These are phyloP conservation scores for Rhodotorula sp. DNA, from an alignment of 1,284 basidiomycete species.

Conservation along the genomic window DNA sequence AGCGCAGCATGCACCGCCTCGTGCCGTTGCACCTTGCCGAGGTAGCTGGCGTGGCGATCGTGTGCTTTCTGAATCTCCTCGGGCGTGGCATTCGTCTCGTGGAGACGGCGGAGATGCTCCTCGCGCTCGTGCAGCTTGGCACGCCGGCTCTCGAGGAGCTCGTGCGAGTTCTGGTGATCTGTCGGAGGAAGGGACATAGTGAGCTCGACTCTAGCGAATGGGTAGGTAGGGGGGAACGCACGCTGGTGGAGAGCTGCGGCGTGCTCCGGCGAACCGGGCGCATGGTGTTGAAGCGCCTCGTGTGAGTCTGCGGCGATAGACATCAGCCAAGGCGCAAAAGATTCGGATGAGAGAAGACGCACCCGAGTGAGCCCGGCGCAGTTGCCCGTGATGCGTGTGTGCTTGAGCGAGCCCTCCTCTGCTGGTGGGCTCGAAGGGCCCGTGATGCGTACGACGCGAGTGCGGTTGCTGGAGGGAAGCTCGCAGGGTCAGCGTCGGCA, in stretches of 20 bases:
- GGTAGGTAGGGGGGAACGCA: background rate
- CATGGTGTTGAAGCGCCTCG: background rate
- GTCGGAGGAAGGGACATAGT: background rate
- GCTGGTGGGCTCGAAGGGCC: too few relatives aligned
- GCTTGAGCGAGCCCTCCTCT: too few relatives aligned
- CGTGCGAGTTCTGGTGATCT: background rate
- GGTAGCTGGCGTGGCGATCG: background rate
- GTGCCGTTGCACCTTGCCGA: background rate
- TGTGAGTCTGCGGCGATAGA: too few relatives aligned
- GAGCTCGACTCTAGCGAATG: background rate
- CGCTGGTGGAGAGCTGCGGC: background rate
- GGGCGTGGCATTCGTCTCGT: too few relatives aligned
- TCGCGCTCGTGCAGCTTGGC: background rate
- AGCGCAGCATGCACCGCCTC: background rate
- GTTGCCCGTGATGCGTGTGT: too few relatives aligned
- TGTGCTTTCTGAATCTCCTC: background rate
- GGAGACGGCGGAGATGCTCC: background rate
- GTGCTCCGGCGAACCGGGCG: background rate
- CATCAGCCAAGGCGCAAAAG: too few relatives aligned
- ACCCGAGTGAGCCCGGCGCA: too few relatives aligned
- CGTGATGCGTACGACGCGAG: too few relatives aligned
- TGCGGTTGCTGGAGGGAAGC: too few relatives aligned
- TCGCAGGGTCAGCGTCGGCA: too few relatives aligned
- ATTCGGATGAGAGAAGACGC: too few relatives aligned
- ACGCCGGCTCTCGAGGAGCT: background rate